phyloP scores from a whole-genome alignment of 768 basidiomycete species.

The Termitomyces sp. region DNA sequence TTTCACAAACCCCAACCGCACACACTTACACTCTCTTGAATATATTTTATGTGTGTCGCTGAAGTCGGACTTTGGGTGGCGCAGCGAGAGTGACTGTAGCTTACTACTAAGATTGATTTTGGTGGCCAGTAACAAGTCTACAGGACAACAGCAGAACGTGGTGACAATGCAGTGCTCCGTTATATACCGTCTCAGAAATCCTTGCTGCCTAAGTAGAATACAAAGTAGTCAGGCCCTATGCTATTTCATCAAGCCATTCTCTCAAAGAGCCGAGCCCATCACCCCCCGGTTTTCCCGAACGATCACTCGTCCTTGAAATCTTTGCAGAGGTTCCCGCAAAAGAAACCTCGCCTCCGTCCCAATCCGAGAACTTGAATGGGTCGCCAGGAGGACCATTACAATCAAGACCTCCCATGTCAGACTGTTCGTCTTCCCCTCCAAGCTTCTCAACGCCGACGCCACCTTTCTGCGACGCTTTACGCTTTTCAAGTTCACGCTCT shows the following conservation, averaged over 20 bases:
- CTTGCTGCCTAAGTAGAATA: neutral
- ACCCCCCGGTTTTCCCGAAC: slow-evolving; percentile 29
- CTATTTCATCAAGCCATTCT: slow-evolving; percentile 43
- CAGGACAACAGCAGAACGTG: neutral
- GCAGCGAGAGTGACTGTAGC: neutral
- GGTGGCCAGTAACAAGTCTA: neutral
- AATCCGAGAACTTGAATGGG: slow-evolving; percentile 67
- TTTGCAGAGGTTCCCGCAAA: slow-evolving; percentile 57
- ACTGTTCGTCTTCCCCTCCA: slow-evolving; percentile 59
- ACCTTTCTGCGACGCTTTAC: slow-evolving; percentile 54
- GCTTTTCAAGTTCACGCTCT: slow-evolving; percentile 81
- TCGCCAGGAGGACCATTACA: slow-evolving; percentile 49
- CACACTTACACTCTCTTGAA: neutral
- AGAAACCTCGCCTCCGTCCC: slow-evolving; percentile 79
- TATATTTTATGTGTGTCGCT: neutral
- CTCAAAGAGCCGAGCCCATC: slow-evolving; percentile 37
- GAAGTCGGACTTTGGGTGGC: neutral
- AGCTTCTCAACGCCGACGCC: slow-evolving; percentile 70
- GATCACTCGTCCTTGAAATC: slow-evolving; percentile 14
- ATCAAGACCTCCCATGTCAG: slow-evolving; percentile 72
- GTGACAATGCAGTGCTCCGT: neutral
- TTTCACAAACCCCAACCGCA: neutral
- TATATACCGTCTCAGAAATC: neutral
- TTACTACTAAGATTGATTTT: neutral
- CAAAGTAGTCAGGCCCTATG: neutral